Conservation (phyloP, 352 stramenopile genomes). For the Pythium brachiatum region DNA sequence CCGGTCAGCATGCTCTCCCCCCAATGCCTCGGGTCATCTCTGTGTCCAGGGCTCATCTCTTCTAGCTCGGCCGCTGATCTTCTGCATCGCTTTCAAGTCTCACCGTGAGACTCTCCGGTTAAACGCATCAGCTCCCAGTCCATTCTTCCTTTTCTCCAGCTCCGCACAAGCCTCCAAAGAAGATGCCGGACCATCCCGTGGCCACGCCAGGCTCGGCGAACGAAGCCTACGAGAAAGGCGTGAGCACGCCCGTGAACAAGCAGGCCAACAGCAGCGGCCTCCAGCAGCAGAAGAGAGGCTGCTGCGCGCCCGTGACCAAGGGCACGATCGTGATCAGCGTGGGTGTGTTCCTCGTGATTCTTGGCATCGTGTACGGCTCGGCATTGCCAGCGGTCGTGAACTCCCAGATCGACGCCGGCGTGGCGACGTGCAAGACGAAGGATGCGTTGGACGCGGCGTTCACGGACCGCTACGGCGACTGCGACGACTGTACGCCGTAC, state of each 20-base stretch:
- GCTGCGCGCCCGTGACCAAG: conserved; percentile 22
- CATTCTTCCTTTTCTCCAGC: conserved; percentile 3
- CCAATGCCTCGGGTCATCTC: background rate
- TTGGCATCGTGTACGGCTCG: conserved; percentile 53
- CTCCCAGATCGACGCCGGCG: conserved; percentile 34
- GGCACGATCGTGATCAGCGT: conserved; percentile 35
- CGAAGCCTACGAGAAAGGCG: conserved; percentile 26
- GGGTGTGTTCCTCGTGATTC: conserved; percentile 37
- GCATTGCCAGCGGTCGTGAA: conserved; percentile 50
- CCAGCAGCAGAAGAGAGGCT: background rate
- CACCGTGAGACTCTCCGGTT: background rate
- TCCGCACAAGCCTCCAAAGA: background rate
- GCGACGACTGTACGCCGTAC: conserved; percentile 72
- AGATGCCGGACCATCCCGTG: conserved; percentile 5
- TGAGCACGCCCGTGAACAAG: conserved; percentile 11
- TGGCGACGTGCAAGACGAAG: conserved; percentile 38
- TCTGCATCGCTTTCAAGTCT: too few relatives aligned
- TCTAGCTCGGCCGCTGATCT: too few relatives aligned
- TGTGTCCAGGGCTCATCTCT: background rate
- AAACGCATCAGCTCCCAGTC: background rate
- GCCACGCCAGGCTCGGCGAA: conserved; percentile 23
- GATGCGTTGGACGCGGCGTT: conserved; percentile 44
- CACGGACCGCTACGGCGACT: conserved; percentile 65
- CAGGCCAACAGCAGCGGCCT: background rate
- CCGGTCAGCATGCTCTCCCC: background rate